Evolutionary conservation across 2,329 filamentous ascomycete genomes (phyloP), one percentile per base, ranked within the genome.

Genomic region (Aspergillus niger): DNA sequence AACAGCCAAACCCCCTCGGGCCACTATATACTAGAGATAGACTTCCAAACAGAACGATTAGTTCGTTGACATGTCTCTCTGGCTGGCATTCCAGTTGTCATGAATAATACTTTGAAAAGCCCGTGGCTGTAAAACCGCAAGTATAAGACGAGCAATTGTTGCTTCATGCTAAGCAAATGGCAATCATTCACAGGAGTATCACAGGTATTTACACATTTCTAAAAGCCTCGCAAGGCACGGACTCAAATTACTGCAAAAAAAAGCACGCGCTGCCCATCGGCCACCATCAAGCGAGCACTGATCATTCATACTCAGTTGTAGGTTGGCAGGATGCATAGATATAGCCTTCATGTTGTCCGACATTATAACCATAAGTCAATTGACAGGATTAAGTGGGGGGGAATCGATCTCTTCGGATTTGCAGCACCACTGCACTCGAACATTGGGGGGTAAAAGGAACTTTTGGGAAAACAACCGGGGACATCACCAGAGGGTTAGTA

Each of bases 401-500:
- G 54, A 58, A 55, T 55, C 53, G 41, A 44, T 44, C 39, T 44
- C 39, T 44, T 55, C 38, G 10, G 17, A 26, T 22, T 60, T 41
- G 49, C 24, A 52, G 38, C 28, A 57, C 11, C 28, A 50, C 11
- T 41, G 41, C 22, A 38, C 20, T 52, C 47, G 30, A 43, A 36
- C 38, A 58, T 26, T 32, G 47, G 17, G 24, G 56, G 20, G 49
- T 17, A 51, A 60, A 53, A 39, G 50, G 55, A 58, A 63, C 63
- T 65, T 66, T 65, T 63, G 44, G 48, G 48, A 59, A 48, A 41
- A 36, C 13, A 53, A 56, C 58, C 55, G 47, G 39, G 52, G 43
- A 69, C 63, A 72, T 66, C 65, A 69, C 62, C 62, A 57, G 57
- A 55, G 61, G 63, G 59, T 65, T 66, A 62, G 61, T 55, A 64